Percentiles rank a stretch among this genome's conserved stretches.
Conservation (phyloP, 495 filamentous ascomycete genomes). For the Penicillium parvum region DNA sequence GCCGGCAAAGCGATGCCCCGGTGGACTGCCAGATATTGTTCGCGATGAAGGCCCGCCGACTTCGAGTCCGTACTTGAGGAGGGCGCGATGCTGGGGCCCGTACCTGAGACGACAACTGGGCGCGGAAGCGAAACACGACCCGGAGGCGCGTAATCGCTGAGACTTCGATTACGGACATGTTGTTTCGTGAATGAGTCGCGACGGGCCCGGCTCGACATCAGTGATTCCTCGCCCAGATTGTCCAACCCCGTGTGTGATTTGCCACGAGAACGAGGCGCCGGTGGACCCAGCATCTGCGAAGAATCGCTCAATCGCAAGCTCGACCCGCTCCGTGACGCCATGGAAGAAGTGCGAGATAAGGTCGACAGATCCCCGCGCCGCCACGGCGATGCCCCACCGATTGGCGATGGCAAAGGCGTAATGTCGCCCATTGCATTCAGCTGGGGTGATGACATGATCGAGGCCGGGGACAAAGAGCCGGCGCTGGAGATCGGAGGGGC, state of each 20-base stretch:
- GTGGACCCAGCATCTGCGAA: constrained; percentile 32
- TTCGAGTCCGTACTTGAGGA: constrained; percentile 40
- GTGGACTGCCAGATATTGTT: constrained; percentile 72
- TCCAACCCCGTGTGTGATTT: constrained; percentile 36
- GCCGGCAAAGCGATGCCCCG: constrained; percentile 60
- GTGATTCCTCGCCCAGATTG: constrained; percentile 34
- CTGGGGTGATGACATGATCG: constrained; percentile 61
- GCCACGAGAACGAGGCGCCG: constrained; percentile 28
- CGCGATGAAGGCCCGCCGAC: constrained; percentile 64
- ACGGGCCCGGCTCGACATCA: constrained; percentile 25
- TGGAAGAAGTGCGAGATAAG: constrained; percentile 39
- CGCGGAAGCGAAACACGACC: constrained; percentile 58
- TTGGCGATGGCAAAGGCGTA: constrained; percentile 87
- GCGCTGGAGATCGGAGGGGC: constrained; percentile 39
- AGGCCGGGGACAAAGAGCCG: constrained; percentile 57
- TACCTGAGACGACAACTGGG: constrained; percentile 66
- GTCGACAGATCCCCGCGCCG: constrained; percentile 45
- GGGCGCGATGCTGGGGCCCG: constrained; percentile 35
- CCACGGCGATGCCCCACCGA: constrained; percentile 72
- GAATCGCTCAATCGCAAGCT: constrained; percentile 40
- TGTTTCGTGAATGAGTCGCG: constrained; percentile 36
- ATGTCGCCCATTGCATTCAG: constrained; percentile 82
- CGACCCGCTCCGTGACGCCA: constrained; percentile 34
- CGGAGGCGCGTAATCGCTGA: constrained; percentile 83
- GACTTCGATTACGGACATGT: constrained; percentile 67